A percentile compares a stretch with the other conserved stretches of the same genome.
phyloP scores from a whole-genome alignment of 768 basidiomycete genomes.

The Tremella yokohamensis region DNA sequence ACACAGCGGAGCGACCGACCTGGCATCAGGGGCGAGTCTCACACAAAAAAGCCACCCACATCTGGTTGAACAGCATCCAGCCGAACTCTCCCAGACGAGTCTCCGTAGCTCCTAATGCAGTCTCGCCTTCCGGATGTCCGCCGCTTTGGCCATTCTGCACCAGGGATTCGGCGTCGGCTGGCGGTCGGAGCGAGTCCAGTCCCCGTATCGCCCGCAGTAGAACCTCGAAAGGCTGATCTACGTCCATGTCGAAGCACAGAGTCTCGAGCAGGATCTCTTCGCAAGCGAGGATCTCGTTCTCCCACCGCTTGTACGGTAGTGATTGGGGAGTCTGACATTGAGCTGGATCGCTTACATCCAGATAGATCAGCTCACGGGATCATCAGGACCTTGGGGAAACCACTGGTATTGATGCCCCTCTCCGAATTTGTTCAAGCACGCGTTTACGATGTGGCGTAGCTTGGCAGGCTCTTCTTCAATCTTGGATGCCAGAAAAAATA shows the following conservation, averaged over 20 bases:
- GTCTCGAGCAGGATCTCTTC: slow-evolving; percentile 47
- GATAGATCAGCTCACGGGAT: slow-evolving; percentile 6
- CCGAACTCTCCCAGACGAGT: not conserved
- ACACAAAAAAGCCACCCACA: slow-evolving; percentile 8
- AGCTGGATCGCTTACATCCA: not conserved
- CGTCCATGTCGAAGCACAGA: slow-evolving; percentile 48
- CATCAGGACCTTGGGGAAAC: slow-evolving; percentile 12
- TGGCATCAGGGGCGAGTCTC: slow-evolving; percentile 2
- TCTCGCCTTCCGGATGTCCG: not conserved
- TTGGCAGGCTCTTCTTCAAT: slow-evolving; percentile 44
- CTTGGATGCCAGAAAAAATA: slow-evolving; percentile 48
- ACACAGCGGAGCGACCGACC: slow-evolving; percentile 27
- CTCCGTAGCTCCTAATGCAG: too few species aligned
- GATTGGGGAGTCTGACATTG: slow-evolving; percentile 5
- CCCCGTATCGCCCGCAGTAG: slow-evolving; percentile 1
- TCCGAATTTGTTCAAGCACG: slow-evolving; percentile 28
- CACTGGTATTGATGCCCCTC: not conserved
- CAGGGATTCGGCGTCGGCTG: not conserved
- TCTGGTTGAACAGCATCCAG: slow-evolving; percentile 12
- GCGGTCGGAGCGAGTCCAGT: slow-evolving; percentile 4
- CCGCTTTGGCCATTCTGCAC: too few species aligned
- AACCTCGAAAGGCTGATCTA: slow-evolving; percentile 20
- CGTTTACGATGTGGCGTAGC: slow-evolving; percentile 31
- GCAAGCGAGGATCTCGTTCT: slow-evolving; percentile 30
- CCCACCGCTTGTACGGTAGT: slow-evolving; percentile 24